Evolutionary conservation across 2,329 filamentous ascomycete species (phyloP), one percentile per base, ranked within the genome.

Genomic region (Epichloe elymi): DNA sequence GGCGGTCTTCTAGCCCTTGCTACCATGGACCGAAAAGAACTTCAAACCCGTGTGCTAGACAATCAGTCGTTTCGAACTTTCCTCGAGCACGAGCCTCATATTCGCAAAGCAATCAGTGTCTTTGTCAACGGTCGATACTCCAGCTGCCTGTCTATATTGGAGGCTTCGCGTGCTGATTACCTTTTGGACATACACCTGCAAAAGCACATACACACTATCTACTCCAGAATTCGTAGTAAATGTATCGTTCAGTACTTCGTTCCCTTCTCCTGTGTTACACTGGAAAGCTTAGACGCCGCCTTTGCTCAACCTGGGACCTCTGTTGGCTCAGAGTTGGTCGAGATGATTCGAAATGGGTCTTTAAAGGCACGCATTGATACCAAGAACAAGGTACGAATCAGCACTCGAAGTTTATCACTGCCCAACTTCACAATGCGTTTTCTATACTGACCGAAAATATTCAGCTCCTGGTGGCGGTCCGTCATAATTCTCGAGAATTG

Each of bases 61-160:
- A 95, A 88, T 62, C 72, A 73, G 36, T 73, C 76, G 11, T 98
- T 98, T 71, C 85, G 93, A 49, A 81, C 79, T 44, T 95, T 93
- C 63, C 78, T 98, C 14, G 93, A 97, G 65, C 76, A 94, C 1
- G 93, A 97, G 67, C 89, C 91, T 3, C 91, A 97, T 61, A 86
- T 98, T 55, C 86, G 93, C 56, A 90, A 90, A 53, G 91, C 93
- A 12, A 86, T 98, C 59, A 80, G 80, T 7, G 83, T 88, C 63
- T 98, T 96, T 70, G 88, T 91, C 59, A 88, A 86, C 58, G 88
- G 88, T 54, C 87, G 94, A 60, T 98, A 96, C 67, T 85, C 86
- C 10, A 79, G 79, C 42, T 97, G 91, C 65, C 74, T 98, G 43
- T 77, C 82, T 45, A 88, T 91, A 37, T 76, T 98, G 0, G 86